Conservation (phyloP, 352 stramenopile genomes). For the Phytophthora aleatoria region DNA sequence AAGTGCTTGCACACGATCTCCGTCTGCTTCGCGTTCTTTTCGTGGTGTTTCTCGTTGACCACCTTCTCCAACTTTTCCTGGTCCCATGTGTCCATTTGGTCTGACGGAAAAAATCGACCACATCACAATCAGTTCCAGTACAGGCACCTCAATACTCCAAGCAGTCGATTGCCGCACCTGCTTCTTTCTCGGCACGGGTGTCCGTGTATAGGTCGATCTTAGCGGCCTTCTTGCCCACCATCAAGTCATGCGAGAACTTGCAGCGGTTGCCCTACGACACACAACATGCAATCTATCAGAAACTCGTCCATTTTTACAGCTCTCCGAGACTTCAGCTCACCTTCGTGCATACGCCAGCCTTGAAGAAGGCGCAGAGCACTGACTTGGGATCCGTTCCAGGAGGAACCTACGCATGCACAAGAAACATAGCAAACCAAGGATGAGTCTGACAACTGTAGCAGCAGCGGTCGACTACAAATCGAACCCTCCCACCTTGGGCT, state of each 20-base stretch:
- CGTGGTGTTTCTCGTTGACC: constrained; percentile 83
- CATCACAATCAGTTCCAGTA: constrained; percentile 1
- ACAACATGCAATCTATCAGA: constrained; percentile 9
- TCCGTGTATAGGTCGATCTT: constrained; percentile 93
- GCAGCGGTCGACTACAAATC: background rate
- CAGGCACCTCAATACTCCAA: background rate
- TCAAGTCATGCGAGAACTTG: constrained; percentile 92
- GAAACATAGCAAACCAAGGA: constrained; percentile 5
- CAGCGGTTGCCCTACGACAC: constrained; percentile 70
- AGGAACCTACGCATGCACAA: constrained; percentile 57
- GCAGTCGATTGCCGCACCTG: constrained; percentile 16
- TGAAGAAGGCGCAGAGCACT: constrained; percentile 90
- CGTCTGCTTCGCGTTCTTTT: constrained; percentile 81
- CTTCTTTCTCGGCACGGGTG: constrained; percentile 69
- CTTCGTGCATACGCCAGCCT: constrained; percentile 88
- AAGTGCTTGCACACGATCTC: constrained; percentile 93
- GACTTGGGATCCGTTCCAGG: constrained; percentile 90
- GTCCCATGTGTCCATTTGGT: constrained; percentile 89
- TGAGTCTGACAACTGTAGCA: constrained; percentile 1
- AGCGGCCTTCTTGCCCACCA: constrained; percentile 82
- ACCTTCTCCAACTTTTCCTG: constrained; percentile 89
- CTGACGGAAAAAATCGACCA: constrained; percentile 24
- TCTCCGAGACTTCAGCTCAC: constrained; percentile 21
- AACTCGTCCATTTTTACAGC: background rate
- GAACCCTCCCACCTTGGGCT: constrained; percentile 65